Base-by-base conservation (phyloP, 1,284 basidiomycete genomes). In the Leucoagaricus sp. region DNA sequence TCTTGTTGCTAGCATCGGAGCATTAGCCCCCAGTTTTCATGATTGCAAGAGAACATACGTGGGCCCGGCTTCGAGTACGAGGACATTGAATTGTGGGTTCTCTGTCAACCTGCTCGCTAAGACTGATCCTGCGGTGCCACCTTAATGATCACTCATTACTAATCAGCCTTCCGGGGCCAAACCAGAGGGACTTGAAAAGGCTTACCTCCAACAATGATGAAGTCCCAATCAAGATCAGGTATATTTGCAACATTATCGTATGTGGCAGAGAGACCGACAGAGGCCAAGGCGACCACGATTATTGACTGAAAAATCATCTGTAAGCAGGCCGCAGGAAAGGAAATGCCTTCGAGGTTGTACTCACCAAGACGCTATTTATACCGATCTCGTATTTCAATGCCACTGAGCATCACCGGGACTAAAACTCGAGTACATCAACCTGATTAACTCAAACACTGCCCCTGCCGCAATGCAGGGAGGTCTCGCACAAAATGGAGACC, bases 11-110 rank as follows among this genome's bases (percentile, higher is more conserved):
- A 26, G 13, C 26, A 10, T 3, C 12, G 4, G 12, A 26, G 4
- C 6, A 4, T n/a, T 21, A 15, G n/a, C n/a, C n/a, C n/a, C n/a
- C n/a, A n/a, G n/a, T n/a, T n/a, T n/a, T n/a, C n/a, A n/a, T n/a
- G n/a, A n/a, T n/a, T n/a, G n/a, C n/a, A n/a, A n/a, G 41, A 21
- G 21, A 6, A 59, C 64, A 13, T 40, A 66, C 65, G 60, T 63
- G 15, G 59, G 61, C 25, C 66, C 67, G 42, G 66, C 67, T 61
- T 69, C 66, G 13, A 69, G 44, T 19, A 69, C 58, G 10, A 68
- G 60, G 4, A 69, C 64, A 21, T 50, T 51, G 41, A 53, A 55
- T 1, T 42, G 4, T 2, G 60, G 29, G 29, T 65, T 58, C 41
- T 68, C 67, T 4, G 67, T 58, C 6, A 69, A 57, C 13, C 67